A percentile compares a stretch with the other conserved stretches of the same genome.
phyloP scores from a whole-genome alignment of 768 basidiomycete species.

The Tephrocybe sp. region DNA sequence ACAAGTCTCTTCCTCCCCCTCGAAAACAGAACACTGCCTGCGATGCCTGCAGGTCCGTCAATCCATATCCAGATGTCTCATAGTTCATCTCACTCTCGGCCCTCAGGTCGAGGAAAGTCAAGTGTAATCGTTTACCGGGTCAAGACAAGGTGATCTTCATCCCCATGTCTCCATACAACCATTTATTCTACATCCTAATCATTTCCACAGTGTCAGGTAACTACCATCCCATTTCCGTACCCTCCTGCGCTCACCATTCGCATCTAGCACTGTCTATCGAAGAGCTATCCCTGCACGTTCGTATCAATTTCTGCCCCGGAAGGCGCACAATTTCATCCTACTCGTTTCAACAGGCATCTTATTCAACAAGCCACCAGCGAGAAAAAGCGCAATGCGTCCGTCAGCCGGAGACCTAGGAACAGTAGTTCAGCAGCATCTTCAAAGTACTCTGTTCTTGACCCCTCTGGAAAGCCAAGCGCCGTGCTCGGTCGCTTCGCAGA shows the following conservation, averaged over 20 bases:
- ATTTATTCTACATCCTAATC: conserved; percentile 1
- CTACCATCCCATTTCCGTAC: conserved; percentile 19
- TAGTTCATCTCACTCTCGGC: background rate
- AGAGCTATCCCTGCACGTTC: conserved; percentile 91
- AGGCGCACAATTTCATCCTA: conserved; percentile 1
- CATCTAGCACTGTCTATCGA: conserved; percentile 74
- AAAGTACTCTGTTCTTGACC: conserved; percentile 40
- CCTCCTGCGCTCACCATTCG: conserved; percentile 9
- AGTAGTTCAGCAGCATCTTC: conserved; percentile 42
- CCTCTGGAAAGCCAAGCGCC: conserved; percentile 22
- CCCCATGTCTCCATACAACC: background rate
- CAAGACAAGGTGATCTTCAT: conserved; percentile 68
- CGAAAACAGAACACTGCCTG: conserved; percentile 92
- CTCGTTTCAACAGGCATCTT: conserved; percentile 56
- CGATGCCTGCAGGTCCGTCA: conserved; percentile 78
- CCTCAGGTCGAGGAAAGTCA: conserved; percentile 78
- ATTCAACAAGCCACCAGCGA: conserved; percentile 85
- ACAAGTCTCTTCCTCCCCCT: conserved; percentile 78
- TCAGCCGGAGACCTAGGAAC: conserved; percentile 64
- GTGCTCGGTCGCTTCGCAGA: conserved; percentile 23
- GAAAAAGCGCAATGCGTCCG: conserved; percentile 65
- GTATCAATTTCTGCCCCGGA: conserved; percentile 28
- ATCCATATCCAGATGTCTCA: conserved; percentile 13
- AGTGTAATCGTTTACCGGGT: conserved; percentile 79
- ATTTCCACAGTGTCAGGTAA: conserved; percentile 61